Base-by-base conservation (phyloP, 805 yeast genomes). In the Maudiozyma pseudohumilis region DNA sequence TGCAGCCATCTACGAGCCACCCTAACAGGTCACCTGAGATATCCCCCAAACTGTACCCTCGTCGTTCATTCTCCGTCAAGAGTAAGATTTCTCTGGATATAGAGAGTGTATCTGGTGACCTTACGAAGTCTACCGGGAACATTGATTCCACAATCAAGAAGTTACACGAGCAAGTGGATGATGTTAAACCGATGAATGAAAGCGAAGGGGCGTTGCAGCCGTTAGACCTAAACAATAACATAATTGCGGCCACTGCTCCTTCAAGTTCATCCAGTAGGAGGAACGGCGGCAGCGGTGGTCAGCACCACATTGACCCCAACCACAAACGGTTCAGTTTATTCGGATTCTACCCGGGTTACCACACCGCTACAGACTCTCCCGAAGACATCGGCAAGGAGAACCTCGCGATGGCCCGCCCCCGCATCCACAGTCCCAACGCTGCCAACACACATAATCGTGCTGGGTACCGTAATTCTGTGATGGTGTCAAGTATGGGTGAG, bases 251-350 rank as follows among this genome's bases (percentile, higher is more conserved):
- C n/a, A n/a, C n/a, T n/a, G n/a, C n/a, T n/a, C n/a, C n/a, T n/a
- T n/a, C n/a, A n/a, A n/a, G n/a, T n/a, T n/a, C n/a, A n/a, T n/a
- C n/a, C n/a, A n/a, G n/a, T n/a, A n/a, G n/a, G n/a, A n/a, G n/a
- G n/a, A 13, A 23, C 10, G 10, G 16, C 13, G 9, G 27, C 21
- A 3, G 25, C 21, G n/a, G 16, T 11, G 13, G 17, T 13, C 23
- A 24, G 29, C 19, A 22, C 24, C 10, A 24, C 4, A n/a, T 6
- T 6, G 21, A 18, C 20, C 21, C 18, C 3, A 21, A 27, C 11
- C 35, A 21, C 22, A 66, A 65, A 44, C 53, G 72, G 43, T 66
- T 66, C 44, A 65, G 70, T 45, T 53, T 67, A 34, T 44, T 66
- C 23, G 63, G 70, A 3, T 59, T 63, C 45, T 58, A 61, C 39